Base-by-base conservation (phyloP, 2,329 filamentous ascomycete species). In the Albifimbria verrucaria region DNA sequence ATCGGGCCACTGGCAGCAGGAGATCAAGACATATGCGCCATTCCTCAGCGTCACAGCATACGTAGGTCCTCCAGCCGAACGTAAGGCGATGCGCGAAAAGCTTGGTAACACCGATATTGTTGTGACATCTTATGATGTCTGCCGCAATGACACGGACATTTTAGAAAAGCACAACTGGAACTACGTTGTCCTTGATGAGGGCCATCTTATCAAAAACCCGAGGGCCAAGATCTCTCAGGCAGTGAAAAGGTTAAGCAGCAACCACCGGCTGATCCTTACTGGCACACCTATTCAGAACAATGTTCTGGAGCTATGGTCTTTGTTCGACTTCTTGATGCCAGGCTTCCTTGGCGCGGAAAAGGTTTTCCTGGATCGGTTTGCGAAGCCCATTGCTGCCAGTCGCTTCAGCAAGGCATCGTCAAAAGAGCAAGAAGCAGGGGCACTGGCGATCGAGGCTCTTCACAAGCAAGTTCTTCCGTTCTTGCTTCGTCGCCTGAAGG, bases 281-380 rank as follows among this genome's bases (percentile, higher is more conserved):
- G 94, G 94, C 41, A 99, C 94, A 2, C 94, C 94, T 0, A 97
- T 97, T 59, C 93, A 97, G 70, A 97, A 97, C 71, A 97, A 97
- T 60, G 93, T 99, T 2, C 75, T 99, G 48, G 93, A 99, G 68
- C 78, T 99, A 4, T 99, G 93, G 93, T 97, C 93, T 1, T 79
- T 99, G 4, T 99, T 99, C 67, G 94, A 99, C 72, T 99, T 99
- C 75, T 78, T 99, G 55, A 99, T 99, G 94, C 94, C 95, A 3
- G 95, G 94, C 2, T 99, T 99, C 77, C 79, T 99, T 7, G 94
- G 94, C 26, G 91, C 92, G 0, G 92, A 85, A 57, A 96, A 95
- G 74, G 91, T 97, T n/a, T 97, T 97, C 74, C 79, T 95, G 59
- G 93, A 97, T 69, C 86, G 92, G 3, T 97, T 97, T 62, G 92